phyloP scores from a whole-genome alignment of 1,139 yeast species.

The Eremothecium sinecaudum region DNA sequence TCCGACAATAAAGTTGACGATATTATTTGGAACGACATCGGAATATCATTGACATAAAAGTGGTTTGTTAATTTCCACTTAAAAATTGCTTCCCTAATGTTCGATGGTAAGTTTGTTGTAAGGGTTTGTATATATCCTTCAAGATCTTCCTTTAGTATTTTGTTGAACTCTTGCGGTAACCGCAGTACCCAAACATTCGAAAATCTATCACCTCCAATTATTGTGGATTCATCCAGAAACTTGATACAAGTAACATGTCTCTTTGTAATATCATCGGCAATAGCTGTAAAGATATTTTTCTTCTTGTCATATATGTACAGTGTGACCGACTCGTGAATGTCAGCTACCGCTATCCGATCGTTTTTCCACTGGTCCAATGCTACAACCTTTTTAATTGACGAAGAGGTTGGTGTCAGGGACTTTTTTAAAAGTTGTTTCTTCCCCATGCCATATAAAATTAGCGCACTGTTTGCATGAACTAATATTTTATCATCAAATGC shows the following conservation, averaged over 20 bases:
- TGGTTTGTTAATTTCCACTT: slow-evolving; percentile 51
- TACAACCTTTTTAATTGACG: slow-evolving; percentile 39
- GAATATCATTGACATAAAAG: slow-evolving; percentile 60
- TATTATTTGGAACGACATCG: slow-evolving; percentile 45
- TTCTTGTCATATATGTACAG: slow-evolving; percentile 45
- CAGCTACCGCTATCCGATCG: slow-evolving; percentile 58
- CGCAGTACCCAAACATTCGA: slow-evolving; percentile 71
- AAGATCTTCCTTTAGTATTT: slow-evolving; percentile 9
- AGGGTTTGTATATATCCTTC: slow-evolving; percentile 3
- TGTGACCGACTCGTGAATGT: slow-evolving; percentile 53
- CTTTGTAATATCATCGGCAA: slow-evolving; percentile 61
- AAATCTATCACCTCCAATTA: slow-evolving; percentile 81
- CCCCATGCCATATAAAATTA: slow-evolving; percentile 69
- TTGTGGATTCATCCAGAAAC: slow-evolving; percentile 63
- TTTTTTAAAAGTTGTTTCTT: slow-evolving; percentile 68
- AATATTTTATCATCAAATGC: slow-evolving; percentile 55
- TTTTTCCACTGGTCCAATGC: slow-evolving; percentile 44
- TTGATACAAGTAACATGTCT: slow-evolving; percentile 56
- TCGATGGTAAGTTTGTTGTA: slow-evolving; percentile 14
- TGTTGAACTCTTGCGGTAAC: slow-evolving; percentile 36
- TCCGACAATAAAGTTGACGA: slow-evolving; percentile 34
- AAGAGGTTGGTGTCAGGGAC: slow-evolving; percentile 37
- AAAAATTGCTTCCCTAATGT: slow-evolving; percentile 32
- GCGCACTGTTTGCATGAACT: slow-evolving; percentile 45
- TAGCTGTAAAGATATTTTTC: slow-evolving; percentile 47